phyloP scores from a whole-genome alignment of 306 rosid species.

The Styphnolobium japonicum region DNA sequence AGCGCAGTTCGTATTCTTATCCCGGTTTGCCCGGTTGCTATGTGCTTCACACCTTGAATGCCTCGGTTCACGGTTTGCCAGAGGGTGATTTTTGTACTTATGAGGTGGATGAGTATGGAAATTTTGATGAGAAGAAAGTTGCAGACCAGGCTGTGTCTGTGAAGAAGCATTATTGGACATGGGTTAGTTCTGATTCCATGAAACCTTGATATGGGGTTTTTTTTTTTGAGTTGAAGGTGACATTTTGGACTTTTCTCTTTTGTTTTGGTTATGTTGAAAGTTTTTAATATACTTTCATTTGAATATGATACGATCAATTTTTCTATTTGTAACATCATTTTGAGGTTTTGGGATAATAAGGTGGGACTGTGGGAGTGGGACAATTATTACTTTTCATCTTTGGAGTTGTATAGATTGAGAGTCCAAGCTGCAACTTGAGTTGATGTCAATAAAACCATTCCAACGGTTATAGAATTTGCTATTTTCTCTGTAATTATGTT shows the following conservation, averaged over 20 bases:
- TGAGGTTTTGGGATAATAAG: constrained; percentile 21
- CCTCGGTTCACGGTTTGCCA: constrained; percentile 71
- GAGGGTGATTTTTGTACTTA: constrained; percentile 76
- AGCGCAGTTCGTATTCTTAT: constrained; percentile 71
- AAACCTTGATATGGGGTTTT: constrained; percentile 30
- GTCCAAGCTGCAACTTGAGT: background rate
- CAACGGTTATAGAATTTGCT: background rate
- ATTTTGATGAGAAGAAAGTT: constrained; percentile 33
- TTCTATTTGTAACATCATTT: constrained; percentile 23
- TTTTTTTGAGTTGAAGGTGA: constrained; percentile 2
- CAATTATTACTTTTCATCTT: background rate
- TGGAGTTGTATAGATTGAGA: background rate
- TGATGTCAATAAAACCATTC: constrained; percentile 20
- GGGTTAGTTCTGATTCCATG: constrained; percentile 71
- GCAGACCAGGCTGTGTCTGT: constrained; percentile 69
- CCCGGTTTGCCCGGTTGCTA: constrained; percentile 94
- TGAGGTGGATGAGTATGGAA: constrained; percentile 65
- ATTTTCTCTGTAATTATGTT: background rate
- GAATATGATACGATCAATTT: background rate
- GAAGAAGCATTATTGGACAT: constrained; percentile 90
- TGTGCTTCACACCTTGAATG: constrained; percentile 70
- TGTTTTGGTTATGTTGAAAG: background rate
- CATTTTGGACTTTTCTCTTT: background rate
- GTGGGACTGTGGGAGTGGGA: background rate
- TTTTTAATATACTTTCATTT: constrained; percentile 26